Percentiles rank a stretch among this genome's conserved stretches.
Evolutionary conservation across 1,139 yeast species (phyloP).

Genomic region (Pichiaceae sp.): DNA sequence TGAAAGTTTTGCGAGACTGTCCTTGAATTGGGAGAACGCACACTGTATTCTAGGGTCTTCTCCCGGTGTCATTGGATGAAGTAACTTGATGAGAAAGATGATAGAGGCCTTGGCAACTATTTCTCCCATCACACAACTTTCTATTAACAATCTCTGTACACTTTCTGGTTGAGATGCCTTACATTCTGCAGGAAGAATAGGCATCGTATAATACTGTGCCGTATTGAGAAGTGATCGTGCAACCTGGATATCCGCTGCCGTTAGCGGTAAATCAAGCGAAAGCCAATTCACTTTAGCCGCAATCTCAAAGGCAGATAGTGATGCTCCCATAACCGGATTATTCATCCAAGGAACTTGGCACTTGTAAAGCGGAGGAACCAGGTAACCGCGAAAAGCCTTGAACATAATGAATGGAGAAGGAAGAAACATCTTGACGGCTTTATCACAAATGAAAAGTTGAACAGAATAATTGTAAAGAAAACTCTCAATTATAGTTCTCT

Average conservation of each 20-base stretch:
- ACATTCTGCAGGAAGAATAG: slow-evolving; percentile 15
- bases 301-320: slow-evolving; percentile 19
- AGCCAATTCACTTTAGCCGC: slow-evolving; percentile 24
- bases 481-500: slow-evolving; percentile 21
- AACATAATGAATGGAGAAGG: slow-evolving; percentile 24
- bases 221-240: slow-evolving; percentile 9
- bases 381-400: slow-evolving; percentile 13
- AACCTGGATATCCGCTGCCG: slow-evolving; percentile 4
- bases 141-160: slow-evolving; percentile 16
- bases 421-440: slow-evolving; percentile 9
- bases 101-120: slow-evolving; percentile 16
- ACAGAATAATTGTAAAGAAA: slow-evolving; percentile 21
- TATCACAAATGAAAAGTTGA: slow-evolving; percentile 20
- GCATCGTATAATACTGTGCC: slow-evolving; percentile 16
- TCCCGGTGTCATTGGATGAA: slow-evolving; percentile 10
- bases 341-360: slow-evolving; percentile 27
- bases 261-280: slow-evolving; percentile 13
- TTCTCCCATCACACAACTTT: slow-evolving; percentile 19
- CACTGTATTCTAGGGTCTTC: slow-evolving; percentile 10
- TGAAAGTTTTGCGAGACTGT: slow-evolving; percentile 10
- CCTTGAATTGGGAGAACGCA: slow-evolving; percentile 7
- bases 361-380: slow-evolving; percentile 17
- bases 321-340: slow-evolving; percentile 26
- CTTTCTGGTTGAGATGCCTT: slow-evolving; percentile 13
- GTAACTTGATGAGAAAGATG: slow-evolving; percentile 14